Evolutionary conservation across 768 basidiomycete species (phyloP), one percentile per base, ranked within the genome.

Genomic region (Boletus tylopilopsis): DNA sequence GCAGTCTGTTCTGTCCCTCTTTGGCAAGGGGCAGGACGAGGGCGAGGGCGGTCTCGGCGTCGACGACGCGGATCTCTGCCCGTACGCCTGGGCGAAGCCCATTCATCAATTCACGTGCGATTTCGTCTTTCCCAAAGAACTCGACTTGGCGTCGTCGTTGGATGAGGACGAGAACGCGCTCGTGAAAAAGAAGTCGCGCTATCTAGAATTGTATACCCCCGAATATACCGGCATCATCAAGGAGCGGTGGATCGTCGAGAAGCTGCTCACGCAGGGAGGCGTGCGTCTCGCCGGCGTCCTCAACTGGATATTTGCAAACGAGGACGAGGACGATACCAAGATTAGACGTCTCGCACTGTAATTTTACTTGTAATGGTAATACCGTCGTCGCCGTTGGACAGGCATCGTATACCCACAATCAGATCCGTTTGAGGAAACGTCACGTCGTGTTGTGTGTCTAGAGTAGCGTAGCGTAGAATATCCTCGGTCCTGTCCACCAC

Each of bases 51-150:
- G 58, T 18, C 54, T 71, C 4, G 66, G 66, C 32, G 56, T 71
- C 22, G 86, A 87, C 63, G 81, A 85, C 59, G 75, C 69, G 11
- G 61, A 68, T 2, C 65, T 90, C 21, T 94, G 91, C 61, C 91
- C 93, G 0, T 85, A 83, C 59, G 72, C 78, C 38, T 96, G 93
- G 93, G 80, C 85, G 1, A 69, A 78, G 49, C 78, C 83, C 0
- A 75, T 88, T 47, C 86, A 92, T 60, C 60, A 72, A 40, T 77
- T 95, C 55, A 93, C 93, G 70, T 95, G 94, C 72, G 78, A 83
- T 6, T 66, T 92, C 46, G 77, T 88, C 6, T 94, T 90, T 85
- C 92, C 94, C 0, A 65, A 71, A 47, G 84, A 76, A 49, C 76
- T 92, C 37, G 86, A 87, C 51, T 59, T 71, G 0, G 29, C 42